These are phyloP conservation scores for Salvia rosmarinus DNA, from an alignment of 257 asterid species.

Conservation along the genomic window DNA sequence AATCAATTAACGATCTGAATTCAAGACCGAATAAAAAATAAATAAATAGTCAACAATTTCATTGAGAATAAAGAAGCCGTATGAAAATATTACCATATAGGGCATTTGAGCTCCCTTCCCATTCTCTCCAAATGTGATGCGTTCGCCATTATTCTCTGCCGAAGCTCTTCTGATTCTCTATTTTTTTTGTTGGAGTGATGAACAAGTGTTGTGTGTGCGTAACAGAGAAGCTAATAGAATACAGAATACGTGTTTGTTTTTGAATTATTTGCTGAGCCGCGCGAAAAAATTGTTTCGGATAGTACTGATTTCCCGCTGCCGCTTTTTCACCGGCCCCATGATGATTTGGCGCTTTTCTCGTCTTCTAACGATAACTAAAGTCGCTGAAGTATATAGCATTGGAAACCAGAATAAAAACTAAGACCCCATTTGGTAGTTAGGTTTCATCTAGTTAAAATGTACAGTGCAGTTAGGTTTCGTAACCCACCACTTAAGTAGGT, in stretches of 20 bases:
- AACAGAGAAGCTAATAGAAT: constrained; percentile 15
- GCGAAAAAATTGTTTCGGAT: constrained; percentile 21
- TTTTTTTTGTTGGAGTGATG: background rate
- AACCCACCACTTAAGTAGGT: too few species aligned
- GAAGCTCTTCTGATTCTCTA: background rate
- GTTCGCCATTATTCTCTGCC: constrained; percentile 57
- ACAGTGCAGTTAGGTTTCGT: too few species aligned
- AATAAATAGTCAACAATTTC: background rate
- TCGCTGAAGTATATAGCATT: background rate
- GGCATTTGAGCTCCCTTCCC: constrained; percentile 99
- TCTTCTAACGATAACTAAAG: background rate
- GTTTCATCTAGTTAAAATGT: too few species aligned
- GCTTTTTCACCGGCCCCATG: background rate
- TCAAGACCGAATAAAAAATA: background rate
- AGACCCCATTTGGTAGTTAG: too few species aligned
- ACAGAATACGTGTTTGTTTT: background rate
- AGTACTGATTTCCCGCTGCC: constrained; percentile 36
- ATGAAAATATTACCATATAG: constrained; percentile 67
- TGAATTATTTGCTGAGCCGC: constrained; percentile 25
- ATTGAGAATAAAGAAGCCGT: background rate
- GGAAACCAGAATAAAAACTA: too few species aligned
- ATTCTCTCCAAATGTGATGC: constrained; percentile 77
- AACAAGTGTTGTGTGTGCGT: background rate
- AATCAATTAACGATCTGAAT: constrained; percentile 3
- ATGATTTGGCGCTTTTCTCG: background rate